Evolutionary conservation across 306 rosid genomes (phyloP), one percentile per base, ranked within the genome.

Genomic region (Gastrolobium villosum): DNA sequence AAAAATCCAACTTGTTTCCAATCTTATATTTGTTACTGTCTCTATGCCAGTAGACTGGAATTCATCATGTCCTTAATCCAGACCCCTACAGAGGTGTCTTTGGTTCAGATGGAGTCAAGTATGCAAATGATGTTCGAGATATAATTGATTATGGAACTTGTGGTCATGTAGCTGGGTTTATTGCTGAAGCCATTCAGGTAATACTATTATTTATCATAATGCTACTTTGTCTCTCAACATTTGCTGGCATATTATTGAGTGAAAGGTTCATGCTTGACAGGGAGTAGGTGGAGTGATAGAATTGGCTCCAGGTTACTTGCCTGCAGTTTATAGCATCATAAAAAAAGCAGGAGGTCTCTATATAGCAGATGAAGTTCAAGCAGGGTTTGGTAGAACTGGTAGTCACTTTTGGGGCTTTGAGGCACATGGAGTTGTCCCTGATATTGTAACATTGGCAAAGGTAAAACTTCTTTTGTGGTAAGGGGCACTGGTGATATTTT

Each of bases 391-490:
- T 52, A 60, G 89, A 52, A 86, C 82, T 2, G 89, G 87, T 13
- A 73, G 79, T 63, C 85, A 86, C 59, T 83, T 83, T 53, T 86
- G 89, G 89, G 89, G 89, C 28, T 86, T 86, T n/a, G 85, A 86
- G 81, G 85, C 84, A 11, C 87, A 86, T 55, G 89, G 77, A 5
- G 66, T 83, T 80, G 65, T 77, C 64, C 89, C 89, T 49, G 87
- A 86, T 69, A 83, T 86, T 67, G 87, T 83, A 36, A 86, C 89
- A 56, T n/a, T 86, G 48, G 89, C 89, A 30, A 86, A 86, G 89
- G 87, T 86, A 72, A 61, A 5, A 48, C 78, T 54, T 82, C 30
- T 40, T 41, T 59, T 9, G 40, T 31, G 3, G 7, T 48, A 62
- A 43, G 34, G 68, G 57, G n/a, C 65, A 62, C 53, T 59, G 5